phyloP scores from a whole-genome alignment of 352 stramenopile species.

The Pythium plurisporium region DNA sequence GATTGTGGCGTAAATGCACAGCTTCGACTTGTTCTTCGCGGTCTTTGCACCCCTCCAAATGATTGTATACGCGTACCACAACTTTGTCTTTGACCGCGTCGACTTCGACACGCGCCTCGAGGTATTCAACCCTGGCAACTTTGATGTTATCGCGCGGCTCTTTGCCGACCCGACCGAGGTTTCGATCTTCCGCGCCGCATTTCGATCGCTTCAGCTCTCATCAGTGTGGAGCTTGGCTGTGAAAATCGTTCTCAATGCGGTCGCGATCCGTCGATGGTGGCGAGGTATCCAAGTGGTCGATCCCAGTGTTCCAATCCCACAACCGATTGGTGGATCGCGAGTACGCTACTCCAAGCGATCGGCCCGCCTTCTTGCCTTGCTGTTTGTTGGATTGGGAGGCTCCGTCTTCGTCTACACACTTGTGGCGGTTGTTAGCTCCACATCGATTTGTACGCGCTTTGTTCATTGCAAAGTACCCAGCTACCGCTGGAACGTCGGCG shows the following conservation, averaged over 20 bases:
- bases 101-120: constrained; percentile 34
- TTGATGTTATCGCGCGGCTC: constrained; percentile 36
- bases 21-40: constrained; percentile 60
- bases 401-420: not conserved
- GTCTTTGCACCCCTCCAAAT: constrained; percentile 46
- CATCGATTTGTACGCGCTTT: not conserved
- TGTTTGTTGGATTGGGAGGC: constrained; percentile 5
- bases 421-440: not conserved
- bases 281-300: too few species aligned
- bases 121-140: constrained; percentile 23
- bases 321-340: too few species aligned
- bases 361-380: too few species aligned
- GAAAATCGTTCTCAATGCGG: constrained; percentile 32
- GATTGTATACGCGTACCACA: constrained; percentile 34
- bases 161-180: constrained; percentile 42
- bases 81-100: constrained; percentile 38
- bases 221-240: constrained; percentile 18
- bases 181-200: constrained; percentile 37
- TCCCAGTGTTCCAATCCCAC: too few species aligned
- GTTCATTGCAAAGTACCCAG: constrained; percentile 18
- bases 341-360: too few species aligned
- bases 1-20: too few species aligned
- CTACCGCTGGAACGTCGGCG: constrained; percentile 22
- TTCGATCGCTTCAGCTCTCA: constrained; percentile 42
- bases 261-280: constrained; percentile 42